Evolutionary conservation across 345 rosid genomes (phyloP), one percentile per base, ranked within the genome.

Genomic region (Eucalyptus urophylla): DNA sequence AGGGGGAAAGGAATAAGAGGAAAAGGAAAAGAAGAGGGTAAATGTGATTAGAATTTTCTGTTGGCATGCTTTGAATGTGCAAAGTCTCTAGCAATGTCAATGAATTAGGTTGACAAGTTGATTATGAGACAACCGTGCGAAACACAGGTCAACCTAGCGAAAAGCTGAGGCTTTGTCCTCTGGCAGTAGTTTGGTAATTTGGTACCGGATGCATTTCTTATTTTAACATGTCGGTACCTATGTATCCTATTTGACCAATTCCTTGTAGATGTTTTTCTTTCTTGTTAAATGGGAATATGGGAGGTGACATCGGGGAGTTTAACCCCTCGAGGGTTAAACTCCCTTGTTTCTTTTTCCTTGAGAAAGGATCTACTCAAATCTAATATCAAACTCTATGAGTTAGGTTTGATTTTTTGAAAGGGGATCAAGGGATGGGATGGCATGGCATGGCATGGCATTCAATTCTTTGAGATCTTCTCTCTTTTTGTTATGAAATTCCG

Each of bases 321-420:
- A 1, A 54, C 25, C 27, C 25, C 60, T 21, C 27, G 1, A 21
- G 2, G 11, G 5, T 54, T 54, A n/a, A n/a, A n/a, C n/a, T n/a
- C n/a, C 10, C 11, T 2, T 21, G 8, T 54, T 54, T 54, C 27
- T 21, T 54, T 54, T 22, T 19, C 0, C 5, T 8, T 4, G 12
- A 54, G 0, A 5, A 8, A 8, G 5, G 12, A 8, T 21, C 0
- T 54, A 8, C 5, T 8, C 1, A 54, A 0, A 8, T 54, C 0
- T 22, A 56, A 56, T 2, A 5, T 8, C 44, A 0, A 72, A 19
- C 44, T 33, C 13, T 65, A 0, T n/a, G 21, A n/a, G 21, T 1
- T 69, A 4, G 44, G 45, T 19, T 72, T 67, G 80, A 31, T 67
- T 33, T 67, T 67, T 8, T 3, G 8, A 31, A n/a, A 65, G 2